Percentiles rank a stretch among this genome's conserved stretches.
These are phyloP conservation scores for Verticillium klebahnii DNA, from an alignment of 2,329 filamentous ascomycete genomes.

Conservation along the genomic window DNA sequence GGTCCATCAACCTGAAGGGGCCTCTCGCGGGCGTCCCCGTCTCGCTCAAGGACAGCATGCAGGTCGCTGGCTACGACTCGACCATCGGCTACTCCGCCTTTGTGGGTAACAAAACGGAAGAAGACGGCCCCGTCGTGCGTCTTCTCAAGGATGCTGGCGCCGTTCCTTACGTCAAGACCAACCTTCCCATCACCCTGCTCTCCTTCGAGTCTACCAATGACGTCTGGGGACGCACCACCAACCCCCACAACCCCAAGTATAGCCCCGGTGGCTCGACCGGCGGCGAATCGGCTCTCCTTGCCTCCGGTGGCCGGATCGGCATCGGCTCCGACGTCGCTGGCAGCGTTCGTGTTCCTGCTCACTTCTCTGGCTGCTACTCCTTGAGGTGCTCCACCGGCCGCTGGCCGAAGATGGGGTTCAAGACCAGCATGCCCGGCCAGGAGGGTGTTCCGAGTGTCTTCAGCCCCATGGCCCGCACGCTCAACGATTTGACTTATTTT, in stretches of 20 bases:
- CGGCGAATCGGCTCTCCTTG: conserved; percentile 77
- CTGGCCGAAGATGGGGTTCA: conserved; percentile 81
- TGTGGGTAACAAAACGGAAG: conserved; percentile 57
- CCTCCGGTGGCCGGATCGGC: conserved; percentile 78
- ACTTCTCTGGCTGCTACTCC: conserved; percentile 86
- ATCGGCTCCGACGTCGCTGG: conserved; percentile 90
- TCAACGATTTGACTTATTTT: conserved; percentile 82
- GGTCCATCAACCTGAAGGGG: conserved; percentile 66
- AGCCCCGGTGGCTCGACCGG: conserved; percentile 87
- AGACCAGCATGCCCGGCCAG: conserved; percentile 87
- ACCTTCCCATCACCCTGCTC: conserved; percentile 78
- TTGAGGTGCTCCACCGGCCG: conserved; percentile 82
- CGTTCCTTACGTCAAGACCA: conserved; percentile 90
- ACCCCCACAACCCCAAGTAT: conserved; percentile 80
- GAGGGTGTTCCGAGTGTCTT: conserved; percentile 87
- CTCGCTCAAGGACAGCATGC: conserved; percentile 75
- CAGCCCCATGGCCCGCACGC: conserved; percentile 84
- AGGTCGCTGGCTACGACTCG: conserved; percentile 77
- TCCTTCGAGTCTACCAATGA: conserved; percentile 77
- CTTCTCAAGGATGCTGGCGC: conserved; percentile 85
- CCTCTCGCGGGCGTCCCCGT: conserved; percentile 84
- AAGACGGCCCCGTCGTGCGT: conserved; percentile 69
- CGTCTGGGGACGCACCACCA: conserved; percentile 77
- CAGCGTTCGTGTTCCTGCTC: conserved; percentile 79
- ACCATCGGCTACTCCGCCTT: conserved; percentile 76